These are phyloP conservation scores for Cymbidium sinense DNA, from an alignment of 106 monocot genomes.

Conservation along the genomic window DNA sequence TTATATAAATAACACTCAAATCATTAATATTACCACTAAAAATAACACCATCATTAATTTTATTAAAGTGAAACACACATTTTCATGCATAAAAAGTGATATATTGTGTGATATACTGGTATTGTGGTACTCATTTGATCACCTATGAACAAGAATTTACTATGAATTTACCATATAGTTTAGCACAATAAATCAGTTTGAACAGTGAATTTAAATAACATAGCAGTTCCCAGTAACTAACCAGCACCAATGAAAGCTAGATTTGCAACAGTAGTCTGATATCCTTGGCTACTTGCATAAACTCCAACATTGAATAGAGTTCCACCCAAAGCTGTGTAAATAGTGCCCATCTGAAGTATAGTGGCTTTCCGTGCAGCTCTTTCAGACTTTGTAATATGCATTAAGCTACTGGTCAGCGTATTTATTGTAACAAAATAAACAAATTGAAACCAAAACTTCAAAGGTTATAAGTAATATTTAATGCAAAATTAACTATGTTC, in stretches of 20 bases:
- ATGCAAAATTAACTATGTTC: too few relatives aligned
- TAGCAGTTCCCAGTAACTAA: conserved; percentile 11
- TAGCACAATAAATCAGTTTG: neutral
- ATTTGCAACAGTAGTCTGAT: conserved; percentile 54
- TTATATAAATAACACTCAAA: too few relatives aligned
- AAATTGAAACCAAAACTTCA: neutral
- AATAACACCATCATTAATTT: too few relatives aligned
- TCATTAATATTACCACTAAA: too few relatives aligned
- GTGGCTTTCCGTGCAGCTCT: conserved; percentile 85
- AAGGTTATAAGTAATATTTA: too few relatives aligned
- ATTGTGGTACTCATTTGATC: neutral
- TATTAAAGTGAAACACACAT: too few relatives aligned
- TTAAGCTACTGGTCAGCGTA: neutral
- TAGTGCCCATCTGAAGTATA: conserved; percentile 84
- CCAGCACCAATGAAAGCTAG: conserved; percentile 83
- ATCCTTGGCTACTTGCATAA: conserved; percentile 61
- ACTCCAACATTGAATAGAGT: conserved; percentile 78
- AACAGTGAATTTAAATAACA: neutral
- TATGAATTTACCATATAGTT: neutral
- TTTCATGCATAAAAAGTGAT: too few relatives aligned
- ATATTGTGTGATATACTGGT: too few relatives aligned
- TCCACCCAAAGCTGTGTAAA: conserved; percentile 77
- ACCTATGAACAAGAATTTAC: neutral
- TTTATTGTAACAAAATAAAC: neutral
- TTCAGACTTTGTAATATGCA: conserved; percentile 58